Percentiles rank a stretch among this genome's conserved stretches.
Conservation (phyloP, 2,329 filamentous ascomycete genomes). For the Penicillium carneum region DNA sequence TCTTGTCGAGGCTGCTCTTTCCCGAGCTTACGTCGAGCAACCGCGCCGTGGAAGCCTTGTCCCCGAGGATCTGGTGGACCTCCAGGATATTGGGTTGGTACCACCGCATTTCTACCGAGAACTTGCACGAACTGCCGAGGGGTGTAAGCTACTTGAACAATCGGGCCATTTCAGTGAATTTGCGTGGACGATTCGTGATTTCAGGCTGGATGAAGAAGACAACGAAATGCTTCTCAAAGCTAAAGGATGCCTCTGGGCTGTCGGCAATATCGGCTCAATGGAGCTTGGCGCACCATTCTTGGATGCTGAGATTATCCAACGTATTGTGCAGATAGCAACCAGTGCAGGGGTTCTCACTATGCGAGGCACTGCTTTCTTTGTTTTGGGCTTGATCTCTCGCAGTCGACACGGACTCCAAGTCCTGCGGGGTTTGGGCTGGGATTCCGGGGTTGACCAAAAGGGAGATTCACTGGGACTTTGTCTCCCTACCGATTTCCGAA, state of each 20-base stretch:
- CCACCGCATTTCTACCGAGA: slow-evolving; percentile 99
- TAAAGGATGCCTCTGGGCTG: slow-evolving; percentile 95
- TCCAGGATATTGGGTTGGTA: slow-evolving; percentile 67
- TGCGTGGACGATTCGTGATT: slow-evolving; percentile 83
- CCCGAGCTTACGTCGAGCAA: slow-evolving; percentile 74
- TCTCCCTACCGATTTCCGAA: slow-evolving; percentile 78
- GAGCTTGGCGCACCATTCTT: slow-evolving; percentile 93
- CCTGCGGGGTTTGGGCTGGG: slow-evolving; percentile 87
- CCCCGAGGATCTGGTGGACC: slow-evolving; percentile 66
- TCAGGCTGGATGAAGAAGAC: slow-evolving; percentile 84
- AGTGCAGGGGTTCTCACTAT: slow-evolving; percentile 88
- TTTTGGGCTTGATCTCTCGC: slow-evolving; percentile 87
- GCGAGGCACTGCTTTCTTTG: slow-evolving; percentile 94
- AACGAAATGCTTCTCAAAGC: slow-evolving; percentile 86
- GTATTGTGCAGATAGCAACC: slow-evolving; percentile 88
- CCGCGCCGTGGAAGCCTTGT: slow-evolving; percentile 58
- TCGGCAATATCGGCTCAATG: slow-evolving; percentile 98
- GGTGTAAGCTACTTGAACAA: slow-evolving; percentile 84
- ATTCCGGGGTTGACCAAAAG: slow-evolving; percentile 82
- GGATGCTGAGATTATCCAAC: slow-evolving; percentile 83
- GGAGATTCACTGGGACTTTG: slow-evolving; percentile 87
- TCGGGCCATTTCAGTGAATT: slow-evolving; percentile 98
- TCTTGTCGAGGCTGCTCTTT: slow-evolving; percentile 93
- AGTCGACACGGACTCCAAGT: slow-evolving; percentile 93
- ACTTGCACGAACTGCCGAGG: slow-evolving; percentile 88